Evolutionary conservation across 176 grass and related monocot genomes (phyloP), one percentile per base, ranked within the genome.

Genomic region (Carex parvula): DNA sequence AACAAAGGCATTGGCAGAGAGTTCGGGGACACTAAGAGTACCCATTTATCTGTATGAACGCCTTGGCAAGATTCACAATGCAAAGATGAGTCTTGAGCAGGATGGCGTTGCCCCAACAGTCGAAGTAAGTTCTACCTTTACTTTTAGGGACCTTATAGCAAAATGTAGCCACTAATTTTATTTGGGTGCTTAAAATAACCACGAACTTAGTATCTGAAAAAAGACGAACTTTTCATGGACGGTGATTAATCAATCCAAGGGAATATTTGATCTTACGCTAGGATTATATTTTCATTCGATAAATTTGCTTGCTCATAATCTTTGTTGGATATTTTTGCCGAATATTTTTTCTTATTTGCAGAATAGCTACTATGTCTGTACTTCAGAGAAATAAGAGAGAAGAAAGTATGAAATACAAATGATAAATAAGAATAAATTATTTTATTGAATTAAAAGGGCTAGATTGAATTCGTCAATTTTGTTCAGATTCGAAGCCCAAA

Each of bases 21-120:
- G 95, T 84, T 93, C 93, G 8, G 94, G 92, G 71, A 88, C 89
- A 79, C 84, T 99, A 75, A 95, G 93, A 81, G 76, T 98, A 53
- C 96, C 96, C 52, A 83, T 87, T 79, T 92, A 95, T 92, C 80
- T 99, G 78, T 91, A 99, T 53, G 96, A 99, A 85, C 91, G 93
- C 82, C 71, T 92, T 16, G 87, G 91, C 7, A 85, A 84, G 11
- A 95, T 99, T 85, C 87, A 86, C 59, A 85, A 91, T 74, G 91
- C 96, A 81, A 99, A 95, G 50, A 86, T 89, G 41, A 82, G 86
- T 30, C 70, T 99, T 42, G 91, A 95, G 87, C 88, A 92, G n/a
- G 85, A 95, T 79, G 96, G 93, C 70, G 89, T 99, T 89, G 53
- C 88, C 63, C 90, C 93, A 55, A 94, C 93, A 8, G n/a, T 93